Evolutionary conservation across 139 green algal species (phyloP).

Genomic region (Chlorella vulgaris): DNA sequence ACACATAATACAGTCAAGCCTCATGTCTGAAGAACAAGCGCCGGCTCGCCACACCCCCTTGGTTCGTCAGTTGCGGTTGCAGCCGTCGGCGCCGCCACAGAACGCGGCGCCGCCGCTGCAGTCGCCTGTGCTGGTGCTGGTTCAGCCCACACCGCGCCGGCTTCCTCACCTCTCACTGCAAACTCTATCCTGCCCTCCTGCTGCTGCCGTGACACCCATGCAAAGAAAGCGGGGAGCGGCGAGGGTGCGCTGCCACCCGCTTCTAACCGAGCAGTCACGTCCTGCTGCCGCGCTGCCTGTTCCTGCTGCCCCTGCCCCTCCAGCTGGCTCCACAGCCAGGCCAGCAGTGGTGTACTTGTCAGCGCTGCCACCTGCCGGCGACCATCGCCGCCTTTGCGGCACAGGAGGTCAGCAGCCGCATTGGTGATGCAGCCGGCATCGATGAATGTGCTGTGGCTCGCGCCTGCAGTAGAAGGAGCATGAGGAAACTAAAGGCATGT

Average conservation of each 20-base stretch:
- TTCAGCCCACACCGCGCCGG: not conserved
- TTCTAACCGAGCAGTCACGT: not conserved
- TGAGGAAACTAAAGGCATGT: not conserved
- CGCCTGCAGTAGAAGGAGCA: constrained; percentile 29
- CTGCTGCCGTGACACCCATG: constrained; percentile 15
- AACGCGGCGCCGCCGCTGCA: too few species aligned
- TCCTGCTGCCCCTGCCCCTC: constrained; percentile 1
- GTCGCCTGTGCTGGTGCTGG: not conserved
- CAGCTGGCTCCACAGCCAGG: constrained; percentile 39
- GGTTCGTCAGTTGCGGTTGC: too few species aligned
- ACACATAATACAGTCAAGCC: not conserved
- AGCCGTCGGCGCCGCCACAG: not conserved
- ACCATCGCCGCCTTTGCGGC: constrained; percentile 17
- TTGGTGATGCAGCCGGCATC: constrained; percentile 50
- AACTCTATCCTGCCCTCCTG: constrained; percentile 1
- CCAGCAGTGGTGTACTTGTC: constrained; percentile 32
- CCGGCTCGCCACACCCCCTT: too few species aligned
- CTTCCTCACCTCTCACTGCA: constrained; percentile 11
- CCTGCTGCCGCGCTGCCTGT: too few species aligned
- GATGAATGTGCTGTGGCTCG: constrained; percentile 53
- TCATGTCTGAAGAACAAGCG: too few species aligned
- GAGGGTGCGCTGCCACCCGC: not conserved
- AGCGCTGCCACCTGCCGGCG: constrained; percentile 2
- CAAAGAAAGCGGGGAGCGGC: constrained; percentile 7
- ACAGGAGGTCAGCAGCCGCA: constrained; percentile 46